Evolutionary conservation across 1,284 basidiomycete genomes (phyloP).

Genomic region (Trametes sp.): DNA sequence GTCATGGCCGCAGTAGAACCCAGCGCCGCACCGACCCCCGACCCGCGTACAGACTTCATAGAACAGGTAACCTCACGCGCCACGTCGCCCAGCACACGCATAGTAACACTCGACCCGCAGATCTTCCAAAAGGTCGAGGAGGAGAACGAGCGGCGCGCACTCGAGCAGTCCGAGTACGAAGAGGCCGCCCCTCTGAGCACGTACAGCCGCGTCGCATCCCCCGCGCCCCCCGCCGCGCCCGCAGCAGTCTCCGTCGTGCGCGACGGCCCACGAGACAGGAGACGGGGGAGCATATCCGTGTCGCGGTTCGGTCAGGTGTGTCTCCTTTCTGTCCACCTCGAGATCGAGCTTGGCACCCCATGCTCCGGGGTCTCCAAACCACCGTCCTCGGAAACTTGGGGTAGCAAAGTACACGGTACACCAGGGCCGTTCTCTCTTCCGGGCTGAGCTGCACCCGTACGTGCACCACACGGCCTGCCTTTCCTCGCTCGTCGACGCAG

Average conservation of each 20-base stretch:
- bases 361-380: background rate
- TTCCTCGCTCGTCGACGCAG: too few relatives aligned
- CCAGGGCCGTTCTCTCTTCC: too few relatives aligned
- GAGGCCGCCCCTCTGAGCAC: conserved; percentile 4
- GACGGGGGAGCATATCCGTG: conserved; percentile 37
- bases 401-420: too few relatives aligned
- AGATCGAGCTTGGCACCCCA: background rate
- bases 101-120: conserved; percentile 12
- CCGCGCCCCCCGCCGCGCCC: conserved; percentile 10
- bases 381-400: too few relatives aligned
- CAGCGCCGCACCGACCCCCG: background rate
- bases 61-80: conserved; percentile 30
- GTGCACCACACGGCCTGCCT: too few relatives aligned
- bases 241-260: conserved; percentile 16
- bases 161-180: conserved; percentile 23
- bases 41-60: conserved; percentile 30
- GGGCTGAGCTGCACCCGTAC: too few relatives aligned
- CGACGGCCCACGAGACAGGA: conserved; percentile 25
- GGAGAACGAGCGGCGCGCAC: conserved; percentile 37
- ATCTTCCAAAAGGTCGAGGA: conserved; percentile 40
- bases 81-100: background rate
- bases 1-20: background rate
- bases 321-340: background rate
- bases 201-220: conserved; percentile 13
- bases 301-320: conserved; percentile 38